A percentile compares a stretch with the other conserved stretches of the same genome.
These are phyloP conservation scores for Irpex sp. DNA, from an alignment of 1,284 basidiomycete species.

Conservation along the genomic window DNA sequence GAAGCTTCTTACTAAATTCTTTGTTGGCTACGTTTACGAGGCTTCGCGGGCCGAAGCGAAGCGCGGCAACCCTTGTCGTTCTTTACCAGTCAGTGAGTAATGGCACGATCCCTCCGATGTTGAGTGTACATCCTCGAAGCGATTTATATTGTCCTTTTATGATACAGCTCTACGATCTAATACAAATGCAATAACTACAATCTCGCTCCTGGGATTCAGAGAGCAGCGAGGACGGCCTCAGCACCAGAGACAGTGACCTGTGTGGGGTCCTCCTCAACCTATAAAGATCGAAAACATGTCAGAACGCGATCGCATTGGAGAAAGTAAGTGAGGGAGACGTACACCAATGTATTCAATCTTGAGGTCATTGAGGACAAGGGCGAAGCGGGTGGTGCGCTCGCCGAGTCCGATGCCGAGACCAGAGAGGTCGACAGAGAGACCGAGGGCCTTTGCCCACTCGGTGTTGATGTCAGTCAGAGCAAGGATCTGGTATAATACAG, in stretches of 20 bases:
- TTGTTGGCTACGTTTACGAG: no score
- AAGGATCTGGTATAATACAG: constrained; percentile 44
- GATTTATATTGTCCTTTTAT: neutral
- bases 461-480: constrained; percentile 63
- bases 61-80: no score
- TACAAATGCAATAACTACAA: neutral
- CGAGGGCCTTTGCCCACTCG: constrained; percentile 62
- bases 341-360: constrained; percentile 64
- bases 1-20: no score
- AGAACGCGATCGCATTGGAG: neutral
- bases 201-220: constrained; percentile 10
- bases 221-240: constrained; percentile 50
- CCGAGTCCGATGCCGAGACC: constrained; percentile 57
- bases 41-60: no score
- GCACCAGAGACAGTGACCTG: constrained; percentile 60
- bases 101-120: no score
- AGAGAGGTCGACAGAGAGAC: constrained; percentile 60
- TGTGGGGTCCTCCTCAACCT: constrained; percentile 51
- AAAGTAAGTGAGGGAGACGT: constrained; percentile 19
- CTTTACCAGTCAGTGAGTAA: no score
- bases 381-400: constrained; percentile 66
- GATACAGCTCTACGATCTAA: neutral
- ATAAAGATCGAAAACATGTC: neutral
- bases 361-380: constrained; percentile 67
- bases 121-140: neutral